These are phyloP conservation scores for Diplodia scrobiculata DNA, from an alignment of 2,329 filamentous ascomycete species.

Conservation along the genomic window DNA sequence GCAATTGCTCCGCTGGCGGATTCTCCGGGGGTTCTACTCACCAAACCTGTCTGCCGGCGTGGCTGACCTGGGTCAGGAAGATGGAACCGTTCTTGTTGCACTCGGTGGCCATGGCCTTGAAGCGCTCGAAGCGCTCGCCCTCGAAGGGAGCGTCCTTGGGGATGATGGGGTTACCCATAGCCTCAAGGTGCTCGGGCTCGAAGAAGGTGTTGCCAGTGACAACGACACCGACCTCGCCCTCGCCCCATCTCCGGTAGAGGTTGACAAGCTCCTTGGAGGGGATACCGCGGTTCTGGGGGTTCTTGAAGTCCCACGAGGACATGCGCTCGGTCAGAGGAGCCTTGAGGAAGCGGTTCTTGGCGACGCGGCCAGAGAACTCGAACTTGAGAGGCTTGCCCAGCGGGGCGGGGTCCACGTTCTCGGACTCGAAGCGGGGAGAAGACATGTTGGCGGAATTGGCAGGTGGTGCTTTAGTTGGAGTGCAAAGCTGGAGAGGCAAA, in stretches of 20 bases:
- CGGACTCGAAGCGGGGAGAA: slow-evolving; percentile 46
- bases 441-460: slow-evolving; percentile 1
- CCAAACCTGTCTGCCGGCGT: slow-evolving; percentile 63
- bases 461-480: not conserved
- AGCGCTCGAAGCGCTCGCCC: slow-evolving; percentile 63
- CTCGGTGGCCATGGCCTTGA: slow-evolving; percentile 58
- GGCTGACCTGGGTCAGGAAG: slow-evolving; percentile 62
- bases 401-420: slow-evolving; percentile 46
- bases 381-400: slow-evolving; percentile 50
- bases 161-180: slow-evolving; percentile 62
- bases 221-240: slow-evolving; percentile 52
- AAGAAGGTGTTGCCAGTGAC: slow-evolving; percentile 62
- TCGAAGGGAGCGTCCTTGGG: slow-evolving; percentile 55
- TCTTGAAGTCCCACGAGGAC: slow-evolving; percentile 61
- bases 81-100: slow-evolving; percentile 62
- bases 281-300: slow-evolving; percentile 57
- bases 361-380: slow-evolving; percentile 55
- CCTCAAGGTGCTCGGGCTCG: slow-evolving; percentile 54
- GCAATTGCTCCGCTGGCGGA: not conserved
- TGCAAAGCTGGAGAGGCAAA: slow-evolving; percentile 12
- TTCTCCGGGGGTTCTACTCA: not conserved
- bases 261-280: slow-evolving; percentile 60
- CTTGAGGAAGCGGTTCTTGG: slow-evolving; percentile 67
- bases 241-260: slow-evolving; percentile 58
- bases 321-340: slow-evolving; percentile 67